Evolutionary conservation across 164 flowering plant species (phyloP).

Genomic region (Stephania japonica): DNA sequence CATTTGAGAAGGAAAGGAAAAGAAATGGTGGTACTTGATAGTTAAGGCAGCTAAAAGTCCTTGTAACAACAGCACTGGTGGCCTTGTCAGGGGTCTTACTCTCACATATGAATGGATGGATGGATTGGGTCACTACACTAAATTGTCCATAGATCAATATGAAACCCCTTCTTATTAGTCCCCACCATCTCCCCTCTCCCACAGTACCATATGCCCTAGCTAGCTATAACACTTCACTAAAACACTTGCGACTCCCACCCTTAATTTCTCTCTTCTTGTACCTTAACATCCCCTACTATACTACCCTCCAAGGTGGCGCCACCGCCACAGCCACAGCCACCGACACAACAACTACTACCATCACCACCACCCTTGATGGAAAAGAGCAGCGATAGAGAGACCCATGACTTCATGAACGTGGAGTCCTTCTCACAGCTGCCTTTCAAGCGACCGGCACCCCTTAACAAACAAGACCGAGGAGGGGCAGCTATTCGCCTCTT

Average conservation of each 20-base stretch:
- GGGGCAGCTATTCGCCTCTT: conserved; percentile 64
- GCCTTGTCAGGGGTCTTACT: conserved; percentile 37
- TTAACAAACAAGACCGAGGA: conserved; percentile 29
- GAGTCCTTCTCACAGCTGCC: conserved; percentile 94
- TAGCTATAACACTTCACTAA: background rate
- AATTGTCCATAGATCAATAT: conserved; percentile 14
- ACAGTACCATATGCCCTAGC: background rate
- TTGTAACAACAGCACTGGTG: conserved; percentile 19
- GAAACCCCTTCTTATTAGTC: conserved; percentile 7
- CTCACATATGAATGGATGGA: conserved; percentile 15
- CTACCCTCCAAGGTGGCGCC: background rate
- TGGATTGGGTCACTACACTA: conserved; percentile 22
- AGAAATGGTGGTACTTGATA: conserved; percentile 24
- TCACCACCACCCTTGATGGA: conserved; percentile 33
- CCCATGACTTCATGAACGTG: conserved; percentile 91
- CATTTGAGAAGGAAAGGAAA: background rate
- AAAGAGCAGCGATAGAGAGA: conserved; percentile 43
- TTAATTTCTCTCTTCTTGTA: conserved; percentile 2
- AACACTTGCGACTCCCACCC: background rate
- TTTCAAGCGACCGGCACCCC: conserved; percentile 65
- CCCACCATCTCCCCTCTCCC: conserved; percentile 11
- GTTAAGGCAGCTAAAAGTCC: conserved; percentile 21
- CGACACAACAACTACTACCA: background rate
- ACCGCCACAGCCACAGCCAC: background rate
- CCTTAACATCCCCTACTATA: background rate